Evolutionary conservation across 2,329 filamentous ascomycete species (phyloP), one percentile per base, ranked within the genome.

Genomic region (Colletotrichum agaves): DNA sequence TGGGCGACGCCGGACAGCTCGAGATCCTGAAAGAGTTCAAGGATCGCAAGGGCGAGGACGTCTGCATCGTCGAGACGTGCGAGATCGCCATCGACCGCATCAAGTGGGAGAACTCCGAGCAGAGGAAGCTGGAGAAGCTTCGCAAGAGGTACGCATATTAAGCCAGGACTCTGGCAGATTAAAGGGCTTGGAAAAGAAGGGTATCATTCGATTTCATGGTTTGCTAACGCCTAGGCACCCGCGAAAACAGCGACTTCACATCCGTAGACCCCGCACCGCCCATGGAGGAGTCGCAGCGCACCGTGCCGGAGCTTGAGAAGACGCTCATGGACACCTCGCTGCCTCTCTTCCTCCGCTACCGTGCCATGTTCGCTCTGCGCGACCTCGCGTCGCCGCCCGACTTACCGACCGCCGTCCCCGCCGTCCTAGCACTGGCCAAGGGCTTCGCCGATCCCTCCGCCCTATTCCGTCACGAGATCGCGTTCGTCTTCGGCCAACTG

Each of bases 401-500:
- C 76, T 89, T 97, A 47, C 92, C 94, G 2, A 97, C 94, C 2
- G 94, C 95, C 6, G 88, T 93, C 15, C 91, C 93, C n/a, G 95
- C 96, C 17, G 88, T 99, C 60, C 87, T 91, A 49, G 93, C 94
- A 11, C 87, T 99, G 52, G 93, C 96, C 50, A 91, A 90, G 76
- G 96, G 96, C 15, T 90, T 99, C 73, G 84, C 85, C 35, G 96
- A 99, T 78, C 85, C 90, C 17, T 98, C 94, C 55, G 94, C 94
- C 5, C 88, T 99, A 7, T 98, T 99, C 86, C 91, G 96, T 72
- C 96, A 99, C 82, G 96, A 99, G 78, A 94, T 99, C 72, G 96
- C 96, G 13, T 99, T 99, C 78, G 96, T 99, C 13, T 99, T 99
- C 73, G 96, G 96, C 62, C 96, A 99, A 79, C 85, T 99, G 59